phyloP scores from a whole-genome alignment of 805 yeast genomes.

The Metschnikowia similis region DNA sequence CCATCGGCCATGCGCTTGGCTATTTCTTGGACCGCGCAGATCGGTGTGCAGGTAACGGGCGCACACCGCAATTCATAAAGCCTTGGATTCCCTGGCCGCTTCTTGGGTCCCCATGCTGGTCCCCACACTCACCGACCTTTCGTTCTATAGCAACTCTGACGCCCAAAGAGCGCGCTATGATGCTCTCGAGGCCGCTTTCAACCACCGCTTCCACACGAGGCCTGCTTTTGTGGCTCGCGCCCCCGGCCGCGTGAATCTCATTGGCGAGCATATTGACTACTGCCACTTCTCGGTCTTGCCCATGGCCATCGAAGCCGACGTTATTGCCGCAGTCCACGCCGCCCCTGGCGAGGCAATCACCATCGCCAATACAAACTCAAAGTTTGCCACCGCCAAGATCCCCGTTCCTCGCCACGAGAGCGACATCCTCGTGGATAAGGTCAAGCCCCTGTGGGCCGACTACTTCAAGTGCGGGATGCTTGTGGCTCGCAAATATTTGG shows the following conservation, averaged over 20 bases:
- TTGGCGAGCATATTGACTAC: slow-evolving; percentile 75
- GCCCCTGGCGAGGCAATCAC: slow-evolving; percentile 20
- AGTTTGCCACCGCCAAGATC: slow-evolving; percentile 35
- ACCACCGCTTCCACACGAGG: slow-evolving; percentile 19
- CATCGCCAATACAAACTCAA: slow-evolving; percentile 30
- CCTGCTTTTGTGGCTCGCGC: slow-evolving; percentile 54
- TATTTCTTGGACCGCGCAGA: not conserved
- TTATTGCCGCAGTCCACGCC: slow-evolving; percentile 47
- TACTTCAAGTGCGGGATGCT: slow-evolving; percentile 63
- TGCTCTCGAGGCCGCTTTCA: slow-evolving; percentile 22
- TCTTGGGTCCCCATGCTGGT: slow-evolving; percentile 12
- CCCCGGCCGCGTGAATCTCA: slow-evolving; percentile 73
- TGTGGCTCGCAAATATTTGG: slow-evolving; percentile 52
- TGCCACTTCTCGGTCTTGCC: slow-evolving; percentile 65
- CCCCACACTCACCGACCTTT: slow-evolving; percentile 32
- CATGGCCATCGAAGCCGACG: slow-evolving; percentile 65
- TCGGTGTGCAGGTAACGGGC: not conserved
- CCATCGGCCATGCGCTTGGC: not conserved
- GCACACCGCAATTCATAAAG: not conserved
- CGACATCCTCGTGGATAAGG: slow-evolving; percentile 44
- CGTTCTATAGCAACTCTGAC: slow-evolving; percentile 31
- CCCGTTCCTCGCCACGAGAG: slow-evolving; percentile 40
- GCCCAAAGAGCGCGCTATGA: slow-evolving; percentile 26
- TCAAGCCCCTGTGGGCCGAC: slow-evolving; percentile 57
- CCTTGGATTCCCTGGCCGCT: not conserved